These are phyloP conservation scores for Blastocystis sp. DNA, from an alignment of 352 stramenopile species.

Conservation along the genomic window DNA sequence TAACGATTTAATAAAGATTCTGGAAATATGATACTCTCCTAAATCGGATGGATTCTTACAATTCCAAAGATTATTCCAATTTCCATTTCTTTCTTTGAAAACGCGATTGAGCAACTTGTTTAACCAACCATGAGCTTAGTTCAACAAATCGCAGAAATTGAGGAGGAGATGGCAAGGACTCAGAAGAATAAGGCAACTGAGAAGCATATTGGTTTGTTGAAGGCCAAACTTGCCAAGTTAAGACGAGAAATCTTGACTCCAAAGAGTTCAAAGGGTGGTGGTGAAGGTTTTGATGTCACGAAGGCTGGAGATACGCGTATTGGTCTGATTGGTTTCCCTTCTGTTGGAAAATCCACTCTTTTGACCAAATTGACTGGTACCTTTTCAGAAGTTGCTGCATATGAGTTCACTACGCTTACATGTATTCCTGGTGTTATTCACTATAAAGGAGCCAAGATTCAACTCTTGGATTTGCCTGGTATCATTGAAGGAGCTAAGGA, in stretches of 20 bases:
- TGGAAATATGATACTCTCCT: too few species aligned
- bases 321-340: constrained; percentile 93
- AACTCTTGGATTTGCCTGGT: constrained; percentile 79
- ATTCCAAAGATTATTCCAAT: not conserved
- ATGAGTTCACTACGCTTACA: constrained; percentile 98
- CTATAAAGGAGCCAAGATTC: constrained; percentile 82
- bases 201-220: constrained; percentile 92
- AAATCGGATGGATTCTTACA: too few species aligned
- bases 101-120: too few species aligned
- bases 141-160: constrained; percentile 61
- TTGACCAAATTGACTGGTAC: constrained; percentile 91
- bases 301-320: constrained; percentile 89
- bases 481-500: constrained; percentile 98
- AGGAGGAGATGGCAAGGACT: constrained; percentile 60
- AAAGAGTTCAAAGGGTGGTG: constrained; percentile 65
- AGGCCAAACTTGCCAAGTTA: constrained; percentile 93
- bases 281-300: constrained; percentile 82
- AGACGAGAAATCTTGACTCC: constrained; percentile 50
- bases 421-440: constrained; percentile 92
- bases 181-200: constrained; percentile 99
- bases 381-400: constrained; percentile 84
- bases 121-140: constrained; percentile 57
- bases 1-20: too few species aligned
- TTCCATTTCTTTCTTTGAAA: not conserved
- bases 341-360: constrained; percentile 92